A percentile compares a stretch with the other conserved stretches of the same genome.
These are phyloP conservation scores for Magnusiomyces fungicola DNA, from an alignment of 1,139 yeast species.

Conservation along the genomic window DNA sequence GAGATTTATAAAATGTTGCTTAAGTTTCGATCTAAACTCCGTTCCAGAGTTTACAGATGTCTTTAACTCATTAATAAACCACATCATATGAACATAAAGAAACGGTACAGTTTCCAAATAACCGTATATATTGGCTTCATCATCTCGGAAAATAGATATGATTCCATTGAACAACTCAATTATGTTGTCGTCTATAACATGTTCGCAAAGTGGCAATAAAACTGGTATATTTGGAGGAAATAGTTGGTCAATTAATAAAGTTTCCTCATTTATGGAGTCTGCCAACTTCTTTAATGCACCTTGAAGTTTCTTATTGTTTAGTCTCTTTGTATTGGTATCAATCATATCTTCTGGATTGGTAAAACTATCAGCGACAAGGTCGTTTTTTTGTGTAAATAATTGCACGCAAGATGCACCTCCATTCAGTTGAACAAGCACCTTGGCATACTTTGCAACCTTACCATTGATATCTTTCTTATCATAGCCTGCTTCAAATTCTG, in stretches of 20 bases:
- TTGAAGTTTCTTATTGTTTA: constrained; percentile 29
- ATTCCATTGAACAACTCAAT: constrained; percentile 28
- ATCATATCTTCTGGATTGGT: constrained; percentile 19
- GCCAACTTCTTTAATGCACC: constrained; percentile 30
- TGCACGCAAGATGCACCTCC: constrained; percentile 41
- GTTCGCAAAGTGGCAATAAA: constrained; percentile 28
- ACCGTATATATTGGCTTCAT: background rate
- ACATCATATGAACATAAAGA: constrained; percentile 12
- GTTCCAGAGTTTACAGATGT: constrained; percentile 5
- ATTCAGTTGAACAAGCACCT: constrained; percentile 33
- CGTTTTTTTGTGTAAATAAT: constrained; percentile 42
- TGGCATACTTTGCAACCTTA: constrained; percentile 34
- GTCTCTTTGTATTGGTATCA: constrained; percentile 23
- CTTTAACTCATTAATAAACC: constrained; percentile 14
- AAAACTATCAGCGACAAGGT: constrained; percentile 28
- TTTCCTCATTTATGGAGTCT: constrained; percentile 32
- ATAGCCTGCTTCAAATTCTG: constrained; percentile 58
- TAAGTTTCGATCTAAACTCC: constrained; percentile 8
- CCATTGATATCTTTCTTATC: constrained; percentile 43
- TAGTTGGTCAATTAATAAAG: constrained; percentile 33
- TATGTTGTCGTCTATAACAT: constrained; percentile 34
- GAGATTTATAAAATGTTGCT: constrained; percentile 10
- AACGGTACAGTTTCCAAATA: constrained; percentile 15
- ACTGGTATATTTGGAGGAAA: constrained; percentile 29
- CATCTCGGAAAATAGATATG: constrained; percentile 11